Evolutionary conservation across 2,329 filamentous ascomycete genomes (phyloP).

Genomic region (Phialocephala sp.): DNA sequence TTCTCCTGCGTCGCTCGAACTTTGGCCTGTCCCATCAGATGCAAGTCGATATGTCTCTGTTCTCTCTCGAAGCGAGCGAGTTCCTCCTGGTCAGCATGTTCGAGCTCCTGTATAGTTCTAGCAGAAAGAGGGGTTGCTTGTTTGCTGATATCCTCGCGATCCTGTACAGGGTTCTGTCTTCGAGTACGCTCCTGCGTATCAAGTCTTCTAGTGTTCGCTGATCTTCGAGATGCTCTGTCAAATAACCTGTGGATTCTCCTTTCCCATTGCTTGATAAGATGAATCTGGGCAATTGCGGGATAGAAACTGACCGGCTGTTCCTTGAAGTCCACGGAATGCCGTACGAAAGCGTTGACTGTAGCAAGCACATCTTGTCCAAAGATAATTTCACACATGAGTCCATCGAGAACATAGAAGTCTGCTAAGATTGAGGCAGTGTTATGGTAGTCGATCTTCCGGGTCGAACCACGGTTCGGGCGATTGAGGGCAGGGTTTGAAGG

Average conservation of each 20-base stretch:
- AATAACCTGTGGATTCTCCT: not conserved
- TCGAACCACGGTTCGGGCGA: not conserved
- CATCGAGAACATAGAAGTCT: not conserved
- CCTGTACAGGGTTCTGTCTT: no score
- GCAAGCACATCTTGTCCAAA: slow-evolving; percentile 3
- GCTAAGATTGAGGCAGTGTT: not conserved
- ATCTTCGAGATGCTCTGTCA: not conserved
- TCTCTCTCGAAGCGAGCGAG: not conserved
- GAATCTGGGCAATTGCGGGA: not conserved
- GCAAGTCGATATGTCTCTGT: not conserved
- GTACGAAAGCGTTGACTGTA: slow-evolving; percentile 5
- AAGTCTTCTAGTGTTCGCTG: no score
- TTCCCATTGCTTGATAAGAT: not conserved
- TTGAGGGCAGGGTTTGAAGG: not conserved
- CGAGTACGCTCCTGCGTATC: no score
- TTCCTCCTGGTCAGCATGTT: not conserved
- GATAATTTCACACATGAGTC: not conserved
- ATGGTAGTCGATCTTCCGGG: not conserved
- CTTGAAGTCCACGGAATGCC: not conserved
- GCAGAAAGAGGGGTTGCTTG: not conserved
- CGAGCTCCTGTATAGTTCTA: not conserved
- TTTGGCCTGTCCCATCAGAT: not conserved
- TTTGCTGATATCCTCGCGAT: not conserved
- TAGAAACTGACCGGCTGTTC: not conserved
- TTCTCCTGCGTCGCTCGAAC: not conserved